These are phyloP conservation scores for Ogataea henricii DNA, from an alignment of 805 yeast genomes.

Conservation along the genomic window DNA sequence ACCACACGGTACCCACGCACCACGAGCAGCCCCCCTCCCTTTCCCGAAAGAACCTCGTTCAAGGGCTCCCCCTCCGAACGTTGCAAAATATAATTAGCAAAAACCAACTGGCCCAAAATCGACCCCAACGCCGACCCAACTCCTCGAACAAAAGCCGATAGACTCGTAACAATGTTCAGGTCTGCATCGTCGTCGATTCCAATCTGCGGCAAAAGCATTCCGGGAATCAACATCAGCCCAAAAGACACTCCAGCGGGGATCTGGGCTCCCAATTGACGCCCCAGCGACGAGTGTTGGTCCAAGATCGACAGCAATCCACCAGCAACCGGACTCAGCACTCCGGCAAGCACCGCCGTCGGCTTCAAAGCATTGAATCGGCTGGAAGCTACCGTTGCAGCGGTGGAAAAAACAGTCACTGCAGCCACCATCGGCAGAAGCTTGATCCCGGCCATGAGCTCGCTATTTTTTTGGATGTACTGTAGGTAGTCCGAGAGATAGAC, in stretches of 20 bases:
- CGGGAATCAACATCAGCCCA: constrained; percentile 50
- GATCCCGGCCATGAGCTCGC: constrained; percentile 50
- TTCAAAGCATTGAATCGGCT: constrained; percentile 42
- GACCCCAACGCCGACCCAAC: constrained; percentile 52
- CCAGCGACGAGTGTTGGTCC: constrained; percentile 38
- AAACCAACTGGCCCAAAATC: constrained; percentile 44
- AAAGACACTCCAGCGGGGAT: constrained; percentile 48
- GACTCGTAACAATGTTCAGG: constrained; percentile 49
- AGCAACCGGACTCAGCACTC: constrained; percentile 45
- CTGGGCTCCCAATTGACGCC: constrained; percentile 45
- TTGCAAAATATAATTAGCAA: constrained; percentile 21
- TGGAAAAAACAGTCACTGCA: constrained; percentile 44
- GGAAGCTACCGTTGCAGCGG: constrained; percentile 41
- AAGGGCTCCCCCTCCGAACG: constrained; percentile 3
- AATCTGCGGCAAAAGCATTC: constrained; percentile 47
- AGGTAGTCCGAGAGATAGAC: constrained; percentile 48
- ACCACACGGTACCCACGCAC: constrained; percentile 20
- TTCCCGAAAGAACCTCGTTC: background rate
- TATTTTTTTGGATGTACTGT: constrained; percentile 46
- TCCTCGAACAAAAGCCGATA: constrained; percentile 46
- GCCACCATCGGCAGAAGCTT: constrained; percentile 48
- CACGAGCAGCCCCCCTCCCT: constrained; percentile 7
- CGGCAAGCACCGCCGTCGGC: constrained; percentile 42
- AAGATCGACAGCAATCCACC: constrained; percentile 47
- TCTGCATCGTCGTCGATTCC: constrained; percentile 50